Evolutionary conservation across 2,329 filamentous ascomycete genomes (phyloP).

Genomic region (Gliomastix tumulicola): DNA sequence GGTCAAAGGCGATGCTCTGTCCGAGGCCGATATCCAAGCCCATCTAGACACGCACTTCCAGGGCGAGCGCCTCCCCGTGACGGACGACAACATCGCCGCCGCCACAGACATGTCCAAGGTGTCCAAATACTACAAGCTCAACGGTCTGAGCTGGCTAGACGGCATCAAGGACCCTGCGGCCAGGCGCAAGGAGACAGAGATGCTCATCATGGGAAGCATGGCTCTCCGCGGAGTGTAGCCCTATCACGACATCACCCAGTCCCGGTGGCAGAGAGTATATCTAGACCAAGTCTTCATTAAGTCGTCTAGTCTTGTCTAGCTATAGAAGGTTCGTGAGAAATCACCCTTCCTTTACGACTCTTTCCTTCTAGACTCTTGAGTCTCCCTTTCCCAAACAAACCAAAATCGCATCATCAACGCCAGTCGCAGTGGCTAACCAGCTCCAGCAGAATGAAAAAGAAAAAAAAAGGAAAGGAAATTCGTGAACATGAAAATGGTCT

Average conservation of each 20-base stretch:
- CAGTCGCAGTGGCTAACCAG: no score
- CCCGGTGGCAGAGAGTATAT: no score
- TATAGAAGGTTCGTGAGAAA: no score
- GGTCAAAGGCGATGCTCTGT: slow-evolving; percentile 22
- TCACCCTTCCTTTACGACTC: no score
- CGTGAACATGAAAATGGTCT: not conserved
- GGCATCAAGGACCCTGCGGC: slow-evolving; percentile 32
- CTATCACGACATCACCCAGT: no score
- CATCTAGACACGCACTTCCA: slow-evolving; percentile 59
- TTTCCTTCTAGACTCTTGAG: no score
- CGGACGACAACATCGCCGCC: slow-evolving; percentile 52
- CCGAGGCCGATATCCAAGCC: slow-evolving; percentile 38
- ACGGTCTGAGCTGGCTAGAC: slow-evolving; percentile 46
- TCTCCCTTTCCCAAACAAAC: no score
- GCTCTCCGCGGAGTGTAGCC: slow-evolving; percentile 44
- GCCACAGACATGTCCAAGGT: slow-evolving; percentile 63
- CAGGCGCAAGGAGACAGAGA: slow-evolving; percentile 54
- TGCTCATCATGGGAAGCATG: slow-evolving; percentile 68
- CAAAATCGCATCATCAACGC: no score
- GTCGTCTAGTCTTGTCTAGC: no score
- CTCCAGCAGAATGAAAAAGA: no score
- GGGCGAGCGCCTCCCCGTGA: slow-evolving; percentile 51
- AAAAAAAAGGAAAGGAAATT: not conserved
- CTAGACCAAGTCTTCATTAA: no score
- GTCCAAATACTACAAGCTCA: slow-evolving; percentile 82